Evolutionary conservation across 2,329 filamentous ascomycete genomes (phyloP).

Genomic region (Lachnellula suecica): DNA sequence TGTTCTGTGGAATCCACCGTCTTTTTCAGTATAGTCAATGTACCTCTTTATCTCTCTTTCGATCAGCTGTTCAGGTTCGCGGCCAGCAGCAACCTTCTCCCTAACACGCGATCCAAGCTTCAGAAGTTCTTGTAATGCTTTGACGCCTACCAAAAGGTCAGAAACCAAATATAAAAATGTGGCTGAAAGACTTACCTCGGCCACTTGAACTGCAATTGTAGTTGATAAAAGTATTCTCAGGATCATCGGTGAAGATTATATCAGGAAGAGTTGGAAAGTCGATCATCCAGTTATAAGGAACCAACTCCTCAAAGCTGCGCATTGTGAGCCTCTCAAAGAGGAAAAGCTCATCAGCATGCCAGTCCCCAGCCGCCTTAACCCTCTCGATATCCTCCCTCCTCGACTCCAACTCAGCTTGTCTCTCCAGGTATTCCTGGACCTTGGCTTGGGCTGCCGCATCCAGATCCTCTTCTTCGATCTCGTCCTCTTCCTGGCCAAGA

Average conservation of each 20-base stretch:
- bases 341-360: slow-evolving; percentile 30
- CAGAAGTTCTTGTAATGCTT: slow-evolving; percentile 29
- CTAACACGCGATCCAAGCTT: slow-evolving; percentile 26
- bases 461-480: slow-evolving; percentile 5
- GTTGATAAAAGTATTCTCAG: slow-evolving; percentile 28
- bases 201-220: slow-evolving; percentile 19
- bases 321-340: slow-evolving; percentile 30
- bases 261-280: slow-evolving; percentile 33
- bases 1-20: slow-evolving; percentile 30
- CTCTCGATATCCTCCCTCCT: slow-evolving; percentile 25
- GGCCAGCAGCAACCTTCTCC: slow-evolving; percentile 14
- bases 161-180: background rate
- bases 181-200: slow-evolving; percentile 29
- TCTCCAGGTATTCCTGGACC: slow-evolving; percentile 29
- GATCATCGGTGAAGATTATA: slow-evolving; percentile 25
- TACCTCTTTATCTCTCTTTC: slow-evolving; percentile 29
- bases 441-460: slow-evolving; percentile 22
- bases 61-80: slow-evolving; percentile 27
- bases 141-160: slow-evolving; percentile 19
- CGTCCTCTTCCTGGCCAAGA: slow-evolving; percentile 7
- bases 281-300: slow-evolving; percentile 28
- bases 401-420: slow-evolving; percentile 26
- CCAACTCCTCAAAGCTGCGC: slow-evolving; percentile 30
- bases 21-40: slow-evolving; percentile 34
- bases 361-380: slow-evolving; percentile 24